phyloP scores from a whole-genome alignment of 1,284 basidiomycete species.

The Cryptococcus sp. region DNA sequence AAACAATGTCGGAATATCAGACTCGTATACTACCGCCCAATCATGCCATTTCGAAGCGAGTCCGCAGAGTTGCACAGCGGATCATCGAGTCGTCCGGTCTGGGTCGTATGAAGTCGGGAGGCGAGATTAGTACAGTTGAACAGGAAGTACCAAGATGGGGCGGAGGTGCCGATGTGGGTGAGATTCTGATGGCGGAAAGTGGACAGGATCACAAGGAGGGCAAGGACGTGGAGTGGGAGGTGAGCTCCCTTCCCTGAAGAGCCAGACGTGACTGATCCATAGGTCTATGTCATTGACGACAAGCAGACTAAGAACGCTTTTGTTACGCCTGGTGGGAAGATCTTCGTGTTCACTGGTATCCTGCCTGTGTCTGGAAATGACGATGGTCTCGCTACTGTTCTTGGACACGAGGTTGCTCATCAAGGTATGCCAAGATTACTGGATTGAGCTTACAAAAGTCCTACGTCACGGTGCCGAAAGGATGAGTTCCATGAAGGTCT shows the following conservation, averaged over 20 bases:
- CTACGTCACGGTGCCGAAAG: constrained; percentile 47
- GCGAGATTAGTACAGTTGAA: constrained; percentile 36
- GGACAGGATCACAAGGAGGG: constrained; percentile 22
- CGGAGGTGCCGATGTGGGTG: constrained; percentile 23
- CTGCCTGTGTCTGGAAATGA: constrained; percentile 73
- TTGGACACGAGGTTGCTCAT: constrained; percentile 88
- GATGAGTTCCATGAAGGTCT: constrained; percentile 57
- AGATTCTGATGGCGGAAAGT: constrained; percentile 29
- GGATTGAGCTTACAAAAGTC: constrained; percentile 1
- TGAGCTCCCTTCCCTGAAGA: constrained; percentile 12
- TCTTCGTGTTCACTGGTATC: constrained; percentile 88
- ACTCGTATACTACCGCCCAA: constrained; percentile 61
- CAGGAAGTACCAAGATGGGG: constrained; percentile 28
- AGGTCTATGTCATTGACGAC: constrained; percentile 78
- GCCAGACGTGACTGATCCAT: neutral
- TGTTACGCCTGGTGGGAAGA: constrained; percentile 67
- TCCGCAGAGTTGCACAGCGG: constrained; percentile 65
- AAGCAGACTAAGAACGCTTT: constrained; percentile 71
- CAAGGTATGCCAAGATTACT: constrained; percentile 62
- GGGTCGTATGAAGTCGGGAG: constrained; percentile 55
- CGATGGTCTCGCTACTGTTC: constrained; percentile 76
- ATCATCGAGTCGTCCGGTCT: constrained; percentile 70
- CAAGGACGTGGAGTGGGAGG: constrained; percentile 51
- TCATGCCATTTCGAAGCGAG: constrained; percentile 63
- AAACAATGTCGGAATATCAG: constrained; percentile 58